Conservation (phyloP, 768 basidiomycete genomes). For the Ramaria rubella region DNA sequence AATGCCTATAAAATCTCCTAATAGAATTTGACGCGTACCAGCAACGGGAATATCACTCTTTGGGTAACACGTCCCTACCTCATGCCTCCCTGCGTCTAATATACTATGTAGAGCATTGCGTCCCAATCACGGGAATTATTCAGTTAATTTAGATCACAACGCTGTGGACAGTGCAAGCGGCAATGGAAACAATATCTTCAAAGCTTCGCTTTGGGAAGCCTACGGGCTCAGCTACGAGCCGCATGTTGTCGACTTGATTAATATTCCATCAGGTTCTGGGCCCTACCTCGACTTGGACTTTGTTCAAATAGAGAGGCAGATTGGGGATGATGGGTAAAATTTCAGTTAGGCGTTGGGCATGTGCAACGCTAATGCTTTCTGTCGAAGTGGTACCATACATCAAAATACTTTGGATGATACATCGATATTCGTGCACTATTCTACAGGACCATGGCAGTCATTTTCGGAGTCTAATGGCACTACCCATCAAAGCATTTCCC, state of each 20-base stretch:
- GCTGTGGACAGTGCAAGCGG: slow-evolving; percentile 11
- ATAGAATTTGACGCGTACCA: neutral
- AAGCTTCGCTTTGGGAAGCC: slow-evolving; percentile 34
- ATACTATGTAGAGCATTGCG: slow-evolving; percentile 32
- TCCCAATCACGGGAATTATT: slow-evolving; percentile 39
- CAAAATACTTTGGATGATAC: neutral
- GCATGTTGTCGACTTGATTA: slow-evolving; percentile 36
- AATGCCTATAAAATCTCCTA: neutral
- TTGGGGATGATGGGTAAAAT: neutral
- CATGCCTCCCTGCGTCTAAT: neutral
- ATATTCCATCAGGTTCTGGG: slow-evolving; percentile 15
- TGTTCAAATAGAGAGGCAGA: slow-evolving; percentile 21
- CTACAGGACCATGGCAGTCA: neutral
- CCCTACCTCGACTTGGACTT: slow-evolving; percentile 42
- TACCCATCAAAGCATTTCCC: neutral
- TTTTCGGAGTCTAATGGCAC: slow-evolving; percentile 10
- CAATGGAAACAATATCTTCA: slow-evolving; percentile 28
- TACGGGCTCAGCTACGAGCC: slow-evolving; percentile 26
- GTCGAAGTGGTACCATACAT: neutral
- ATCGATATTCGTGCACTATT: neutral
- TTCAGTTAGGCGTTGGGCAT: neutral
- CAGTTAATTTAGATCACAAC: slow-evolving; percentile 34
- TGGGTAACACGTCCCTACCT: neutral
- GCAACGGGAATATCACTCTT: slow-evolving; percentile 3
- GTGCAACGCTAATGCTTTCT: slow-evolving; percentile 14